Percentiles rank a stretch among this genome's conserved stretches.
Conservation (phyloP, 148 eudicot genomes). For the Fagopyrum tataricum region DNA sequence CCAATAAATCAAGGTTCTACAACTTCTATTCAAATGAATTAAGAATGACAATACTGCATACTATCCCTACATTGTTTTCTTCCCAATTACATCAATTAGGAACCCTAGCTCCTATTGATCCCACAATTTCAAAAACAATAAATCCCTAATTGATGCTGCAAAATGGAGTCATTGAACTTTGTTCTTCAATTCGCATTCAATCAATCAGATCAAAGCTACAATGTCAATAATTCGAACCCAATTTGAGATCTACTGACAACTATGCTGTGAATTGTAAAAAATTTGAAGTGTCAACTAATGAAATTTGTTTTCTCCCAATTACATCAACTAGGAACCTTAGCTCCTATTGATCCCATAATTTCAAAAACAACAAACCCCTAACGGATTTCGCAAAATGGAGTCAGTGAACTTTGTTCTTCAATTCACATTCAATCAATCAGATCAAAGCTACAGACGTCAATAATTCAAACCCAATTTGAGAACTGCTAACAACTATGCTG, state of each 20-base stretch:
- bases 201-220: background rate
- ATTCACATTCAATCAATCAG: background rate
- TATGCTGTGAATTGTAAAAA: background rate
- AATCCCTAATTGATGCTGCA: background rate
- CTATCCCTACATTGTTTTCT: background rate
- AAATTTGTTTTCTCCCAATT: no score
- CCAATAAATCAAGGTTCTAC: background rate
- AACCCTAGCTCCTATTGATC: background rate
- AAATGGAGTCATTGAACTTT: background rate
- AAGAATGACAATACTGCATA: background rate
- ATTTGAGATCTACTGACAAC: background rate
- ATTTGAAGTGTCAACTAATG: background rate
- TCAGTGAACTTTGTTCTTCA: slow-evolving; percentile 1
- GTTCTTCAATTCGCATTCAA: background rate
- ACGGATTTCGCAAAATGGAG: background rate
- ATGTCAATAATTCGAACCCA: background rate
- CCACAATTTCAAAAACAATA: background rate
- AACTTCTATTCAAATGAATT: background rate
- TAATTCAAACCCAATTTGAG: background rate
- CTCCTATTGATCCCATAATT: no score
- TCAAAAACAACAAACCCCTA: no score
- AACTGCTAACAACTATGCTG: background rate
- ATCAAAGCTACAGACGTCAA: background rate
- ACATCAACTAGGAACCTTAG: no score
- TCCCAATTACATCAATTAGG: slow-evolving; percentile 4